phyloP scores from a whole-genome alignment of 106 monocot species.

The Acanthochlamys bracteata region DNA sequence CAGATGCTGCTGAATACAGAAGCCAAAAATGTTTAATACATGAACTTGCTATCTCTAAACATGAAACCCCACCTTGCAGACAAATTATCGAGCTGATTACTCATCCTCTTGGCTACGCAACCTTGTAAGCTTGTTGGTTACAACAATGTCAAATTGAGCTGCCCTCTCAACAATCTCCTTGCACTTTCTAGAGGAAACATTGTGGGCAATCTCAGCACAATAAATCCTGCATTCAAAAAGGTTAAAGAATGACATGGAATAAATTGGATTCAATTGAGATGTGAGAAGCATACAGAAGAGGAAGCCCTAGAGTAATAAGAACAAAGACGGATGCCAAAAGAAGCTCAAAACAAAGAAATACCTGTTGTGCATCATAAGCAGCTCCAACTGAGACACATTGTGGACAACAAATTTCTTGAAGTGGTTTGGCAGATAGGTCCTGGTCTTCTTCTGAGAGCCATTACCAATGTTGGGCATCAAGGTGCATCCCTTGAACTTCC shows the following conservation, averaged over 20 bases:
- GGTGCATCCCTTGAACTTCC: conserved; percentile 1
- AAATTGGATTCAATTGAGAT: too few relatives aligned
- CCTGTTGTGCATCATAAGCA: conserved; percentile 1
- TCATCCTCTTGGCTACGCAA: background rate
- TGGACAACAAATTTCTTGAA: background rate
- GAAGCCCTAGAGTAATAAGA: background rate
- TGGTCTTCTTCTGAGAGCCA: background rate
- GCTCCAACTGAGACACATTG: background rate
- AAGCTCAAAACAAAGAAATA: background rate
- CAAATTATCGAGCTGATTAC: too few relatives aligned
- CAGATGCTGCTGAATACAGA: too few relatives aligned
- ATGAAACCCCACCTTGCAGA: too few relatives aligned
- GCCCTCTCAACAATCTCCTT: background rate
- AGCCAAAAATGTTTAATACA: too few relatives aligned
- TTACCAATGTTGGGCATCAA: background rate
- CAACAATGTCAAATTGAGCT: background rate
- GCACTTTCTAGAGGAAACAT: background rate
- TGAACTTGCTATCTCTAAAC: too few relatives aligned
- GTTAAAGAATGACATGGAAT: background rate
- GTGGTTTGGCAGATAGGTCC: background rate
- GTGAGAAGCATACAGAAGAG: background rate
- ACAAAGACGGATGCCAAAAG: background rate
- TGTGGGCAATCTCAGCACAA: background rate
- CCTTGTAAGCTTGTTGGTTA: background rate
- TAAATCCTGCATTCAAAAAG: background rate